Percentiles rank a stretch among this genome's conserved stretches.
Conservation (phyloP, 169 alveolate species). For the Plasmodium sp. region DNA sequence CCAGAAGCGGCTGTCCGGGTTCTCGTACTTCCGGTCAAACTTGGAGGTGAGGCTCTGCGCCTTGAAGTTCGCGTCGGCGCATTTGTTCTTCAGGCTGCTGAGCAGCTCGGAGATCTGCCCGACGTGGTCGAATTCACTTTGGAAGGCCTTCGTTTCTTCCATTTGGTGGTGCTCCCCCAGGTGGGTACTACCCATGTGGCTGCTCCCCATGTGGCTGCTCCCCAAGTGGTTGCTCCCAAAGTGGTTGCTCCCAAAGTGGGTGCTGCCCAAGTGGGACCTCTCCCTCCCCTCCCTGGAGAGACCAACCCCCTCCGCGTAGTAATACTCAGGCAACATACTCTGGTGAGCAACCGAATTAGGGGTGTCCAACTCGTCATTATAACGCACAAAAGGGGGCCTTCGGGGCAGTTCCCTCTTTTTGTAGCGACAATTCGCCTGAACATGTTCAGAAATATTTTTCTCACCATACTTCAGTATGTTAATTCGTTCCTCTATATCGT, state of each 20-base stretch:
- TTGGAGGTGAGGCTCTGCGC: slow-evolving; percentile 8
- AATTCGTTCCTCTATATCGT: slow-evolving; percentile 64
- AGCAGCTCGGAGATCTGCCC: slow-evolving; percentile 52
- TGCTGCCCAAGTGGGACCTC: neutral
- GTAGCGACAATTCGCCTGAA: slow-evolving; percentile 8
- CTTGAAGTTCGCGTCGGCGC: slow-evolving; percentile 53
- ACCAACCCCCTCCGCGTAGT: neutral
- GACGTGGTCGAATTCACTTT: slow-evolving; percentile 17
- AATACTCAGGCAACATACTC: slow-evolving; percentile 21
- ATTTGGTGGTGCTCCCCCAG: neutral
- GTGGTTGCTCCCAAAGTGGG: too few relatives aligned
- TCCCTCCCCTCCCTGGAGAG: neutral
- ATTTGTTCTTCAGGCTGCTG: slow-evolving; percentile 36
- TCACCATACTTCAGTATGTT: slow-evolving; percentile 46
- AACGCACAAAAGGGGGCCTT: slow-evolving; percentile 6
- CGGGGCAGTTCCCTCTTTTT: neutral
- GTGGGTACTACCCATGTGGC: too few relatives aligned
- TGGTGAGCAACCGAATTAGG: slow-evolving; percentile 4
- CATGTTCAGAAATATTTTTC: slow-evolving; percentile 24
- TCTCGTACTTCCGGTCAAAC: slow-evolving; percentile 37
- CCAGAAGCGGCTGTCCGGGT: slow-evolving; percentile 66
- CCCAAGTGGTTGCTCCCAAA: too few relatives aligned
- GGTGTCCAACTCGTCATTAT: slow-evolving; percentile 8
- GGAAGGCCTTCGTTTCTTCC: neutral
- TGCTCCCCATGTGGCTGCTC: too few relatives aligned